Evolutionary conservation across 164 flowering plant genomes (phyloP).

Genomic region (Berberis thunbergii): DNA sequence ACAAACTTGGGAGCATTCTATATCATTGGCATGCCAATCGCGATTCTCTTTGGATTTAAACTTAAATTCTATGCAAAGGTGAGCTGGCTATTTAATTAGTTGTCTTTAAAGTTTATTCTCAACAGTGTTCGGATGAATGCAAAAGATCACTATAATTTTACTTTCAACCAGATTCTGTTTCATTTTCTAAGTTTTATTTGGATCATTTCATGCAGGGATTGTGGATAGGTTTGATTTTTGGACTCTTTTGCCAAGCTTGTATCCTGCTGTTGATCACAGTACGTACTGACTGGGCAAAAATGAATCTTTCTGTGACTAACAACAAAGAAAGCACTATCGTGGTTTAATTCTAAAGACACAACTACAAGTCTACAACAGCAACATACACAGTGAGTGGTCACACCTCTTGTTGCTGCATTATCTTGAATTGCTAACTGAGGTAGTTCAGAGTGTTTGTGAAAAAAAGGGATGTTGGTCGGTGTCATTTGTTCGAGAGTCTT

Average conservation of each 20-base stretch:
- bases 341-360: too few species aligned
- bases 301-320: not conserved
- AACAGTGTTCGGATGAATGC: not conserved
- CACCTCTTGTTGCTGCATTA: too few species aligned
- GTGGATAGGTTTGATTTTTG: not conserved
- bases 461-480: too few species aligned
- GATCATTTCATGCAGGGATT: not conserved
- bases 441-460: too few species aligned
- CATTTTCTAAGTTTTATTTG: not conserved
- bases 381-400: too few species aligned
- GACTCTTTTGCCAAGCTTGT: not conserved
- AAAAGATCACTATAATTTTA: not conserved
- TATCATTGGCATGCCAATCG: constrained; percentile 59
- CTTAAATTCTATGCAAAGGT: constrained; percentile 47
- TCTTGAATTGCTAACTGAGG: too few species aligned
- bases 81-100: not conserved
- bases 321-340: too few species aligned
- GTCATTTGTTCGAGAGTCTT: too few species aligned
- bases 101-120: not conserved
- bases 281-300: not conserved
- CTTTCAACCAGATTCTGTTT: too few species aligned
- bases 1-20: constrained; percentile 70
- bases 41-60: constrained; percentile 50
- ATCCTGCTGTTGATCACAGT: not conserved
- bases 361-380: too few species aligned